Conservation (phyloP, 2,329 filamentous ascomycete species). For the Colletotrichum aenigma region DNA sequence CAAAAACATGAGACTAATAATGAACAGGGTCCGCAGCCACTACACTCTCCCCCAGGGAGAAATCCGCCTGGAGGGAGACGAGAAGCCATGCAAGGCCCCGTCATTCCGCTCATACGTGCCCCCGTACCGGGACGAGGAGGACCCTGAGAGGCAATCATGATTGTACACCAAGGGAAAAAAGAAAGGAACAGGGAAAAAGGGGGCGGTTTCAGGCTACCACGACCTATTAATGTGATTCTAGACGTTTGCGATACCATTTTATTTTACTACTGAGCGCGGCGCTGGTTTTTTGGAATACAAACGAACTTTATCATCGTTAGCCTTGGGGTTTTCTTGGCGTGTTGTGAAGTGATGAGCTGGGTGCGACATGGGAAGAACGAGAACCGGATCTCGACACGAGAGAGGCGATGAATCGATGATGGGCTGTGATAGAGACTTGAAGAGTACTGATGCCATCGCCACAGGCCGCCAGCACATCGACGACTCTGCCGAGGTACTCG, state of each 20-base stretch:
- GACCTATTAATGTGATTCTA: slow-evolving; percentile 6
- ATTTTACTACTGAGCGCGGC: slow-evolving; percentile 6
- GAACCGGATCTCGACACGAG: too few species aligned
- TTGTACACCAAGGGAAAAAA: background rate
- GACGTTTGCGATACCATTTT: slow-evolving; percentile 13
- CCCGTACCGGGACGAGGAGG: background rate
- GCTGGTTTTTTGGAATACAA: background rate
- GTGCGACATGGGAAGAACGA: background rate
- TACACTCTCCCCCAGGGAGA: slow-evolving; percentile 1
- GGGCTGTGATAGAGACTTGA: background rate
- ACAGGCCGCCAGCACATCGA: fast-evolving
- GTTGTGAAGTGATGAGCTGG: background rate
- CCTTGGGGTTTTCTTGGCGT: background rate
- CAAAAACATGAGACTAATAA: background rate
- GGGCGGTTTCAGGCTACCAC: background rate
- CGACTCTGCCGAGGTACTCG: background rate
- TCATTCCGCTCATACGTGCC: slow-evolving; percentile 6
- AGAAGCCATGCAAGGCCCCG: background rate
- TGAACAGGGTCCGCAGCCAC: slow-evolving; percentile 2
- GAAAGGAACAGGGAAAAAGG: background rate
- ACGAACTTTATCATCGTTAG: background rate
- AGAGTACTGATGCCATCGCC: background rate
- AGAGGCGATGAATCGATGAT: fast-evolving
- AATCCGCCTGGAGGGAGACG: slow-evolving; percentile 5
- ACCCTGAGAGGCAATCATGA: background rate